Percentiles rank a stretch among this genome's conserved stretches.
Conservation (phyloP, 2,329 filamentous ascomycete genomes). For the Pseudocercospora macadamiae region DNA sequence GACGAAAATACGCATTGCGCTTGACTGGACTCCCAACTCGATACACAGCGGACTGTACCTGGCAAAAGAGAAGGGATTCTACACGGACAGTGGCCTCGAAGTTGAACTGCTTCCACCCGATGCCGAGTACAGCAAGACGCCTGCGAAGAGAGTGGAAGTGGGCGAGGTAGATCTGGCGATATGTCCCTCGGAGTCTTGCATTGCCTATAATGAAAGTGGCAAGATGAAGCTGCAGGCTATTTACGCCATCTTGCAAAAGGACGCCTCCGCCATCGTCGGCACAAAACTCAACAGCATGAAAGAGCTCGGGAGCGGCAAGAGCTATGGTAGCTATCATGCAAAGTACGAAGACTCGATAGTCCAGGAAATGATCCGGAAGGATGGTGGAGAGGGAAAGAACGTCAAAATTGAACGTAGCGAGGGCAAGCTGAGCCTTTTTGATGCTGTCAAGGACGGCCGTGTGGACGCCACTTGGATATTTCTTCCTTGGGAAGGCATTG, state of each 20-base stretch:
- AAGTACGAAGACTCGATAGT: conserved; percentile 39
- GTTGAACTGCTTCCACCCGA: conserved; percentile 36
- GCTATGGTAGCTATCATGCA: conserved; percentile 39
- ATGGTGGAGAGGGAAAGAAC: conserved; percentile 30
- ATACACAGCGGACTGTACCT: conserved; percentile 38
- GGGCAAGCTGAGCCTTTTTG: conserved; percentile 37
- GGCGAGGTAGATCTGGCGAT: conserved; percentile 38
- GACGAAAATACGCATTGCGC: conserved; percentile 33
- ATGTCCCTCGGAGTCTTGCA: conserved; percentile 38
- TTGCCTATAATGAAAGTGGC: conserved; percentile 36
- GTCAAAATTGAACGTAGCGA: conserved; percentile 31
- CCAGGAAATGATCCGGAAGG: conserved; percentile 31
- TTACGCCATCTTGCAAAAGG: conserved; percentile 39
- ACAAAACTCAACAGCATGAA: conserved; percentile 29
- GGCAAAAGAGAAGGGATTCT: conserved; percentile 30
- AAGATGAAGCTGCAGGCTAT: conserved; percentile 37
- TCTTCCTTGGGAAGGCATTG: conserved; percentile 39
- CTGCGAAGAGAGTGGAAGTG: conserved; percentile 33
- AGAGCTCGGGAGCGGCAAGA: conserved; percentile 32
- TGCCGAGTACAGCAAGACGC: conserved; percentile 33
- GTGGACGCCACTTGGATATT: conserved; percentile 40
- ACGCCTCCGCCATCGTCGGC: conserved; percentile 37
- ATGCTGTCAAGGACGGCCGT: conserved; percentile 31
- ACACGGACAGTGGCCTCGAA: conserved; percentile 28
- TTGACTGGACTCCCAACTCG: conserved; percentile 42